A percentile compares a stretch with the other conserved stretches of the same genome.
Evolutionary conservation across 345 rosid genomes (phyloP).

Genomic region (Rhodamnia rubescens): DNA sequence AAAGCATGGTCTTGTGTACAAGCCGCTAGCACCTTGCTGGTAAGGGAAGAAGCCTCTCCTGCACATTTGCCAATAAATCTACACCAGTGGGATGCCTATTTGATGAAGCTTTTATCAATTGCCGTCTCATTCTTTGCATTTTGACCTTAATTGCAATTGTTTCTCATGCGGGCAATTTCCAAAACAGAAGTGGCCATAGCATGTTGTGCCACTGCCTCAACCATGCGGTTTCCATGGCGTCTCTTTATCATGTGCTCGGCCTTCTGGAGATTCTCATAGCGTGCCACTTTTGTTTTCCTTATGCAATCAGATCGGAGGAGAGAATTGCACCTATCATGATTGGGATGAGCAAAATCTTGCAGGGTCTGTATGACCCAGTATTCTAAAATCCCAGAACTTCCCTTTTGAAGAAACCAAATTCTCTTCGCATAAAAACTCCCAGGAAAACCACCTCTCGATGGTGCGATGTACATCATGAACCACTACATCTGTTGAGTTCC

Average conservation of each 20-base stretch:
- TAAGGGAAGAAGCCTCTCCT: not conserved
- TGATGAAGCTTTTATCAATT: not conserved
- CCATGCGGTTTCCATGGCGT: not conserved
- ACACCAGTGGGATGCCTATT: not conserved
- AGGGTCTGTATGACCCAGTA: slow-evolving; percentile 35
- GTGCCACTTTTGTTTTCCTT: not conserved
- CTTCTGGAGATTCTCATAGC: not conserved
- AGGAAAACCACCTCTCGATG: slow-evolving; percentile 81
- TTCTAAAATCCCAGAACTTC: slow-evolving; percentile 52
- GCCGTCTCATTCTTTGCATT: not conserved
- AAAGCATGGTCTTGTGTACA: not conserved
- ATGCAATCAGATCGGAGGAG: not conserved
- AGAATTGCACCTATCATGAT: not conserved
- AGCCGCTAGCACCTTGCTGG: not conserved
- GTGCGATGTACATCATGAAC: slow-evolving; percentile 75
- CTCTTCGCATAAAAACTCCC: slow-evolving; percentile 83
- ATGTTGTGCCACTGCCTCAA: not conserved
- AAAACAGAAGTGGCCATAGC: not conserved
- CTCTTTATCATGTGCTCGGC: not conserved
- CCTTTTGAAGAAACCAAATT: slow-evolving; percentile 74
- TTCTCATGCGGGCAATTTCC: not conserved
- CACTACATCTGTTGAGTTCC: slow-evolving; percentile 46
- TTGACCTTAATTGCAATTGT: not conserved
- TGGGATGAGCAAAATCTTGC: slow-evolving; percentile 39
- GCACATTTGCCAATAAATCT: not conserved